These are phyloP conservation scores for Neurospora sp. DNA, from an alignment of 495 filamentous ascomycete genomes.

Conservation along the genomic window DNA sequence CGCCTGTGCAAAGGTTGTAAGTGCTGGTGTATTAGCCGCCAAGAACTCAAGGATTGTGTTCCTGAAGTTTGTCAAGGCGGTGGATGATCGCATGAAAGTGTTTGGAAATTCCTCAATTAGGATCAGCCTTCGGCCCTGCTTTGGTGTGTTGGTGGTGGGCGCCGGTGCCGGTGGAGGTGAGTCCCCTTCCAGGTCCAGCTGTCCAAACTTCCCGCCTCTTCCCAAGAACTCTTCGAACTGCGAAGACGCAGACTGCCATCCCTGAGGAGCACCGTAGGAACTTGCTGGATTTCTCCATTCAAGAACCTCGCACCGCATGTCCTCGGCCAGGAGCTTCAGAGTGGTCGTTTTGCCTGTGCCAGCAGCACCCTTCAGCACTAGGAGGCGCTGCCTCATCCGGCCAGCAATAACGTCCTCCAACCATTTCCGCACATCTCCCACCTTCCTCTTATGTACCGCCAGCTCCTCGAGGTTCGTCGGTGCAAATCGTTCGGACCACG, in stretches of 20 bases:
- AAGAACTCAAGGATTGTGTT: conserved; percentile 65
- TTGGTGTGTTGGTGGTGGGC: neutral
- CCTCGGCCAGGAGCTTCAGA: conserved; percentile 60
- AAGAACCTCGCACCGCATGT: conserved; percentile 59
- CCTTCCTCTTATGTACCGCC: conserved; percentile 88
- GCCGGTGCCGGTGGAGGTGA: conserved; percentile 10
- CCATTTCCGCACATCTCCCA: conserved; percentile 76
- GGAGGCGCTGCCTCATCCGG: conserved; percentile 52
- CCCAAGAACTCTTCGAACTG: conserved; percentile 89
- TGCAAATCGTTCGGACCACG: conserved; percentile 81
- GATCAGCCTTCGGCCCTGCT: conserved; percentile 43
- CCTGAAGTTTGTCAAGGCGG: conserved; percentile 62
- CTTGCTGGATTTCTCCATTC: conserved; percentile 86
- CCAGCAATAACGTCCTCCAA: conserved; percentile 62
- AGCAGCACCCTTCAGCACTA: conserved; percentile 84
- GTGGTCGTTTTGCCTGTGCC: conserved; percentile 91
- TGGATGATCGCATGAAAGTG: conserved; percentile 58
- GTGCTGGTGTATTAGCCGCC: conserved; percentile 44
- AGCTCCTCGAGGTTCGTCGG: conserved; percentile 69
- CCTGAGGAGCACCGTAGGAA: conserved; percentile 43
- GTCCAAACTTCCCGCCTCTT: conserved; percentile 65
- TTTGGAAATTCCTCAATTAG: conserved; percentile 94
- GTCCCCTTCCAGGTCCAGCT: conserved; percentile 51
- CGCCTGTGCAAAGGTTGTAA: conserved; percentile 24
- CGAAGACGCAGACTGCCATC: conserved; percentile 52